Evolutionary conservation across 352 stramenopile species (phyloP).

Genomic region (Phytophthora kernoviae): DNA sequence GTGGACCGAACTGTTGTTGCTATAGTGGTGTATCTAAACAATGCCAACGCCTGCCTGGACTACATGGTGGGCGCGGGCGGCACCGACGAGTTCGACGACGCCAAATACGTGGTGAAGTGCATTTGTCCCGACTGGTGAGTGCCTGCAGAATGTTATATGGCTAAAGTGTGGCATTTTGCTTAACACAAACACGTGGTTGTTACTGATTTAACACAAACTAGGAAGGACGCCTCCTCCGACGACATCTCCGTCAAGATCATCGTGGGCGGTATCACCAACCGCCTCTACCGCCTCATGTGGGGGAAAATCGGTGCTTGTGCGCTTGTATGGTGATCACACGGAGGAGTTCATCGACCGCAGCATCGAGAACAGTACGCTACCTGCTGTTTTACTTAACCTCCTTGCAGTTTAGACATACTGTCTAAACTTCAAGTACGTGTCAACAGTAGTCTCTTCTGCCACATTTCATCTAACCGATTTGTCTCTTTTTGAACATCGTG

Average conservation of each 20-base stretch:
- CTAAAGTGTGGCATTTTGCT: too few species aligned
- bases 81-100: slow-evolving; percentile 79
- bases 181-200: background rate
- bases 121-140: slow-evolving; percentile 71
- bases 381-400: background rate
- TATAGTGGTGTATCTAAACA: slow-evolving; percentile 84
- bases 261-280: slow-evolving; percentile 93
- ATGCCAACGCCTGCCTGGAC: slow-evolving; percentile 70
- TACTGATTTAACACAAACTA: slow-evolving; percentile 8
- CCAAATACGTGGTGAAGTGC: slow-evolving; percentile 72
- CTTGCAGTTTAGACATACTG: too few species aligned
- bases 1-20: slow-evolving; percentile 1
- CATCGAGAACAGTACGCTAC: slow-evolving; percentile 88
- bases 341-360: slow-evolving; percentile 92
- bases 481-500: slow-evolving; percentile 12
- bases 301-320: slow-evolving; percentile 86
- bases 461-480: background rate
- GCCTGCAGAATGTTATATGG: background rate
- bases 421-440: slow-evolving; percentile 1
- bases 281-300: slow-evolving; percentile 88
- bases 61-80: slow-evolving; percentile 68
- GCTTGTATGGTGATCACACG: slow-evolving; percentile 93
- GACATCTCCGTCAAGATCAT: slow-evolving; percentile 88
- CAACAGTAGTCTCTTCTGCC: background rate
- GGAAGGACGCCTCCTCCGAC: slow-evolving; percentile 53